Percentiles rank a stretch among this genome's conserved stretches.
Conservation (phyloP, 1,139 yeast species). For the Lodderomyces pseudojiufengensis region DNA sequence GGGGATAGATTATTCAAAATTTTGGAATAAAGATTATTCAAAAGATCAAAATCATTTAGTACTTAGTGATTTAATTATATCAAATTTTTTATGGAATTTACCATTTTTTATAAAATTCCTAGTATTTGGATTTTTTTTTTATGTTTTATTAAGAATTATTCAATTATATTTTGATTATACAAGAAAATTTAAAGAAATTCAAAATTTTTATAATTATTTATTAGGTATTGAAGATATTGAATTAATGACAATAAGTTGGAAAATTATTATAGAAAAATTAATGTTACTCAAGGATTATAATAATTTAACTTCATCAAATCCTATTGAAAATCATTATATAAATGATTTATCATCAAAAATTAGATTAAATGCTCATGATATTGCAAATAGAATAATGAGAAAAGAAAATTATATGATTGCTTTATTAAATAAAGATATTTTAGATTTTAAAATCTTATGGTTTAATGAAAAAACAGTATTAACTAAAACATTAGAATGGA, state of each 20-base stretch:
- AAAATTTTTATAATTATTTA: conserved; percentile 62
- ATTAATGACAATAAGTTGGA: conserved; percentile 92
- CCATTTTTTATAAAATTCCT: conserved; percentile 55
- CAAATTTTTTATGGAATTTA: conserved; percentile 53
- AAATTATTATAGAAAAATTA: conserved; percentile 73
- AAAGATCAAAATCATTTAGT: conserved; percentile 24
- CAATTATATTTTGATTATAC: conserved; percentile 54
- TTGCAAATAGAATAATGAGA: conserved; percentile 94
- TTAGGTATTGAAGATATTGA: conserved; percentile 73
- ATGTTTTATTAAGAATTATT: conserved; percentile 52
- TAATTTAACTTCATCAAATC: conserved; percentile 54
- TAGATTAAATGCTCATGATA: conserved; percentile 84
- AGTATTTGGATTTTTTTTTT: conserved; percentile 58
- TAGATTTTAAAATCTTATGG: conserved; percentile 50
- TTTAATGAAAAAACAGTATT: conserved; percentile 41
- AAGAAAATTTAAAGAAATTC: conserved; percentile 58
- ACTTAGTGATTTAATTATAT: conserved; percentile 48
- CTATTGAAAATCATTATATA: conserved; percentile 25
- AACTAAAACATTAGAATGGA: conserved; percentile 93
- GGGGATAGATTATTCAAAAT: conserved; percentile 66
- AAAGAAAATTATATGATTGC: conserved; percentile 92
- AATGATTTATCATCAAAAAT: conserved; percentile 67
- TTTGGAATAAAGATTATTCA: conserved; percentile 22
- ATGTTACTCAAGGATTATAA: conserved; percentile 77
- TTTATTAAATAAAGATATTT: conserved; percentile 70